A percentile compares a stretch with the other conserved stretches of the same genome.
Conservation (phyloP, 805 yeast genomes). For the Cyberlindnera sargentensis region DNA sequence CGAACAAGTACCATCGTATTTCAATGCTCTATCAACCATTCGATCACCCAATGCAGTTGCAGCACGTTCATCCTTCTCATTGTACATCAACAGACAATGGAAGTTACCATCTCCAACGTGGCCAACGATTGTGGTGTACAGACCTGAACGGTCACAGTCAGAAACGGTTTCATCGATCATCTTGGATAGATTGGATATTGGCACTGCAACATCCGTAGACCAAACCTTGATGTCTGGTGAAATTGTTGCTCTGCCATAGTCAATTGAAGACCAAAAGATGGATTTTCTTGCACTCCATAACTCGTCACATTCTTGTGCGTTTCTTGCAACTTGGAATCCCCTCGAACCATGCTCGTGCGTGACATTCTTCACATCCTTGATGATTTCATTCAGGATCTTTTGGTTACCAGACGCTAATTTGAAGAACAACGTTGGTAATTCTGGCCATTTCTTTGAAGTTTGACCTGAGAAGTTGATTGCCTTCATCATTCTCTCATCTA, state of each 20-base stretch:
- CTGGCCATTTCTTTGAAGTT: constrained; percentile 46
- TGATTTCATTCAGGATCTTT: constrained; percentile 34
- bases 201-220: constrained; percentile 82
- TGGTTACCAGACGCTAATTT: constrained; percentile 49
- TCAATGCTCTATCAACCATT: constrained; percentile 59
- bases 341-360: constrained; percentile 43
- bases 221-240: constrained; percentile 46
- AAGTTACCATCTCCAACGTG: constrained; percentile 84
- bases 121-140: constrained; percentile 59
- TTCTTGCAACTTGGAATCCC: constrained; percentile 51
- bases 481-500: constrained; percentile 66
- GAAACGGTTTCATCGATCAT: constrained; percentile 55
- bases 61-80: constrained; percentile 37
- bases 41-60: constrained; percentile 50
- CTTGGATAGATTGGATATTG: constrained; percentile 57
- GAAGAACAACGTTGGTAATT: constrained; percentile 53
- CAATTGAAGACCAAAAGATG: constrained; percentile 58
- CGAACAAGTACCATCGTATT: constrained; percentile 72
- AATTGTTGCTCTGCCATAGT: constrained; percentile 46
- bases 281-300: constrained; percentile 75
- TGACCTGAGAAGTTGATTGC: constrained; percentile 53
- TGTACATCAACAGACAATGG: constrained; percentile 59
- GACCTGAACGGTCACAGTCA: constrained; percentile 46
- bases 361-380: constrained; percentile 41
- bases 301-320: constrained; percentile 51